phyloP scores from a whole-genome alignment of 2,329 filamentous ascomycete genomes.

The Penicillium sp. region DNA sequence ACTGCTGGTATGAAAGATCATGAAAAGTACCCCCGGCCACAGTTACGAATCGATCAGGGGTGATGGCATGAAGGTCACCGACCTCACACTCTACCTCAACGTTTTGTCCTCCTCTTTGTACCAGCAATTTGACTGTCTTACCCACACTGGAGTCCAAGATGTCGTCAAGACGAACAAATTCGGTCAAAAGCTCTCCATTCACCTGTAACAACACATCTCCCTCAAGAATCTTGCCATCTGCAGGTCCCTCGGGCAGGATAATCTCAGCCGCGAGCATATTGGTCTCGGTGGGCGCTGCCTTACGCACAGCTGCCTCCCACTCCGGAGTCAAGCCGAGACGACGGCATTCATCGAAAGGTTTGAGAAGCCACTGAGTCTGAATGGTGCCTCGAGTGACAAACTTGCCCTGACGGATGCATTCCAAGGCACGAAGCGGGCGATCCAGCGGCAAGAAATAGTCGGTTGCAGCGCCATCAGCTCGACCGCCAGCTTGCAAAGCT shows the following conservation, averaged over 20 bases:
- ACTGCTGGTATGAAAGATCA: slow-evolving; percentile 93
- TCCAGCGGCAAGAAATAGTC: slow-evolving; percentile 97
- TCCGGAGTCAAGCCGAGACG: slow-evolving; percentile 76
- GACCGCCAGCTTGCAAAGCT: slow-evolving; percentile 86
- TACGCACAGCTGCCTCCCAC: slow-evolving; percentile 80
- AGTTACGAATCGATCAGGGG: slow-evolving; percentile 89
- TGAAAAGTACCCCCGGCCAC: slow-evolving; percentile 95
- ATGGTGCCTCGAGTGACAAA: slow-evolving; percentile 89
- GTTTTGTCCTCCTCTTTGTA: slow-evolving; percentile 85
- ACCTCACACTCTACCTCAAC: slow-evolving; percentile 79
- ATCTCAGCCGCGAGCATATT: slow-evolving; percentile 97
- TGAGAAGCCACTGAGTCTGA: slow-evolving; percentile 93
- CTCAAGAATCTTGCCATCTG: slow-evolving; percentile 80
- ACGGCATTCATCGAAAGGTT: slow-evolving; percentile 95
- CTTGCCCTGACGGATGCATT: slow-evolving; percentile 73
- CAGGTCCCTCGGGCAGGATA: slow-evolving; percentile 84
- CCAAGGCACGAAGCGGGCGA: slow-evolving; percentile 77
- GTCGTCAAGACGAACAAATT: slow-evolving; percentile 86
- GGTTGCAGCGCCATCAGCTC: slow-evolving; percentile 90
- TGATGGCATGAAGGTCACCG: slow-evolving; percentile 88
- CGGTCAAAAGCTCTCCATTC: slow-evolving; percentile 86
- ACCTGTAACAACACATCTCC: slow-evolving; percentile 91
- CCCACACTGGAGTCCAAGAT: slow-evolving; percentile 86
- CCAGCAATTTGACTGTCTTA: slow-evolving; percentile 68
- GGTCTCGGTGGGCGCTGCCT: slow-evolving; percentile 83